These are phyloP conservation scores for Solanum chmielewskii DNA, from an alignment of 257 asterid species.

Conservation along the genomic window DNA sequence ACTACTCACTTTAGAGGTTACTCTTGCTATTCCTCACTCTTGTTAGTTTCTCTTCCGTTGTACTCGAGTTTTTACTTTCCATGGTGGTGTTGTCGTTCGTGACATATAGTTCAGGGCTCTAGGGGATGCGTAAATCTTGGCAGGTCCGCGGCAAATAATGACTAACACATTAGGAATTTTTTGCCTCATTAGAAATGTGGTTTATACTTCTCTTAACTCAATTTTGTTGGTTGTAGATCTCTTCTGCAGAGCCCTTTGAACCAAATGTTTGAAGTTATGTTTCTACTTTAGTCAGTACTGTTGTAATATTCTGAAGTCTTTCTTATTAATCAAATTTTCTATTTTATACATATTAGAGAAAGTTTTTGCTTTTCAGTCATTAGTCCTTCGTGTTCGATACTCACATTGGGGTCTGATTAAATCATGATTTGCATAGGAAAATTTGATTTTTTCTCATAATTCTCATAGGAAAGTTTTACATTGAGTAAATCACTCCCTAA, in stretches of 20 bases:
- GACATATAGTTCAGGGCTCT: background rate
- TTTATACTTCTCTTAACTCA: conserved; percentile 14
- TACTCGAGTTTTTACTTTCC: background rate
- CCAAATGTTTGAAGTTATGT: background rate
- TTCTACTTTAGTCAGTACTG: conserved; percentile 2
- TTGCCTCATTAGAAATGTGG: conserved; percentile 9
- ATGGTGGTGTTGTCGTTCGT: background rate
- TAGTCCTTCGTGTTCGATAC: background rate
- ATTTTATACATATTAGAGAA: background rate
- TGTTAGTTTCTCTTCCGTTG: background rate
- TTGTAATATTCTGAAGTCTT: conserved; percentile 3
- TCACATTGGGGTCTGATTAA: background rate
- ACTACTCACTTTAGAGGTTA: conserved; percentile 1
- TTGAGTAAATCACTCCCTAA: background rate
- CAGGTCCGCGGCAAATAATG: conserved; percentile 7
- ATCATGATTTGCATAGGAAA: background rate
- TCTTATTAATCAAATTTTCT: background rate
- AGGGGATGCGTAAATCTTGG: background rate
- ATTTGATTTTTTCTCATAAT: background rate
- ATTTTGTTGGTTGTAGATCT: conserved; percentile 20
- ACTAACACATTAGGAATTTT: conserved; percentile 23
- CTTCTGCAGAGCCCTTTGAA: conserved; percentile 15
- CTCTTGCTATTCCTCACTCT: background rate
- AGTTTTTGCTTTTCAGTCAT: background rate
- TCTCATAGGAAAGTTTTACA: background rate